A percentile compares a stretch with the other conserved stretches of the same genome.
These are phyloP conservation scores for Yamadazyma nakazawae DNA, from an alignment of 805 yeast genomes.

Conservation along the genomic window DNA sequence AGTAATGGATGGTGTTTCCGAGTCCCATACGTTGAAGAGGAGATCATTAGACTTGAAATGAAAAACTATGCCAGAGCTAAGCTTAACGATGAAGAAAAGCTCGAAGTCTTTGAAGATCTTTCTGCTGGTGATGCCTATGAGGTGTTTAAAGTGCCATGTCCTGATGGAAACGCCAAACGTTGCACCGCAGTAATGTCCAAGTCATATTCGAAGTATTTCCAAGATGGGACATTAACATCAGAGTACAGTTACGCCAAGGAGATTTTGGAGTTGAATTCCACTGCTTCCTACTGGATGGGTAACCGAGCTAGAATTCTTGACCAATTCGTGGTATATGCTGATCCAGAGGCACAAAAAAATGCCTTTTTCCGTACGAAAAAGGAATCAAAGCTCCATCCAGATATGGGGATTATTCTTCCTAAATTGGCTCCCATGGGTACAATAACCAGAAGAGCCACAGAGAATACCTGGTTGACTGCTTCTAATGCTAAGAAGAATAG, in stretches of 20 bases:
- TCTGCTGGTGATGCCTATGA: slow-evolving; percentile 24
- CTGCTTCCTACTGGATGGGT: slow-evolving; percentile 91
- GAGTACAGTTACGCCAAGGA: slow-evolving; percentile 69
- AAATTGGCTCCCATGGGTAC: slow-evolving; percentile 92
- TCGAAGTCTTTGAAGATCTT: slow-evolving; percentile 20
- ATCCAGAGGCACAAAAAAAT: slow-evolving; percentile 16
- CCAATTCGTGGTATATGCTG: slow-evolving; percentile 75
- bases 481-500: slow-evolving; percentile 84
- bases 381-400: slow-evolving; percentile 21
- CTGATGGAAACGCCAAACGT: slow-evolving; percentile 71
- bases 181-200: slow-evolving; percentile 79
- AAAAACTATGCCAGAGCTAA: slow-evolving; percentile 39
- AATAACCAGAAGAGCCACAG: slow-evolving; percentile 92
- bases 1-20: slow-evolving; percentile 86
- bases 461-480: slow-evolving; percentile 96
- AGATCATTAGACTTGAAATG: slow-evolving; percentile 24
- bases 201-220: slow-evolving; percentile 66
- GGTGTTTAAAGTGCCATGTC: slow-evolving; percentile 80
- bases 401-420: slow-evolving; percentile 78
- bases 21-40: slow-evolving; percentile 42
- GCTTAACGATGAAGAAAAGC: slow-evolving; percentile 28
- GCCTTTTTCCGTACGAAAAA: slow-evolving; percentile 25
- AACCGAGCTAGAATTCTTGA: slow-evolving; percentile 77
- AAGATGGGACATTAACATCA: slow-evolving; percentile 68
- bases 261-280: slow-evolving; percentile 72